A percentile compares a stretch with the other conserved stretches of the same genome.
phyloP scores from a whole-genome alignment of 1,139 yeast species.

The Pichia sp. region DNA sequence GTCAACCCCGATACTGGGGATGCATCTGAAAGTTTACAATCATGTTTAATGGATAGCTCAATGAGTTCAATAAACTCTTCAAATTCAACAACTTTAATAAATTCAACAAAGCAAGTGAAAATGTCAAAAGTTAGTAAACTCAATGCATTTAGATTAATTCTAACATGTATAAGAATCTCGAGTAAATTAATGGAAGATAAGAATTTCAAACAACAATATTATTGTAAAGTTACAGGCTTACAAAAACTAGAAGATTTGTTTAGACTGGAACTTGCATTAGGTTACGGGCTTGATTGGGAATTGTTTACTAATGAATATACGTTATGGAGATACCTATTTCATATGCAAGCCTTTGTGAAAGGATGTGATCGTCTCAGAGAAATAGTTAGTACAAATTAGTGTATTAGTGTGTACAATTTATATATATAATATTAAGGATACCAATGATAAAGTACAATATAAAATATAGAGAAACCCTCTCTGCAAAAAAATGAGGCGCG shows the following conservation, averaged over 20 bases:
- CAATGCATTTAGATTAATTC: constrained; percentile 27
- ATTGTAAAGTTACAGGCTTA: constrained; percentile 30
- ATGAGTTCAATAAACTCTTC: not conserved
- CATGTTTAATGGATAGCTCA: not conserved
- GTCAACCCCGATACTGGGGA: not conserved
- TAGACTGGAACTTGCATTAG: constrained; percentile 25
- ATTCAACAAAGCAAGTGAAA: not conserved
- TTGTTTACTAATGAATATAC: constrained; percentile 26
- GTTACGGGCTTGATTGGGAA: constrained; percentile 29
- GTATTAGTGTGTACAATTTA: not conserved
- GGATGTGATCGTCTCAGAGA: constrained; percentile 5
- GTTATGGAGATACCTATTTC: constrained; percentile 15
- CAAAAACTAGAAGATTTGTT: constrained; percentile 27
- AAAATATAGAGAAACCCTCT: not conserved
- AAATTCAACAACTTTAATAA: not conserved
- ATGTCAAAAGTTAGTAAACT: constrained; percentile 18
- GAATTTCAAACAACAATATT: constrained; percentile 28
- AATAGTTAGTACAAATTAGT: not conserved
- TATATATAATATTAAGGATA: not conserved
- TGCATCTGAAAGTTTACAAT: not conserved
- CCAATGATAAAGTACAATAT: not conserved
- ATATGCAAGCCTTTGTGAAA: constrained; percentile 6
- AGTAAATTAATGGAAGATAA: constrained; percentile 30
- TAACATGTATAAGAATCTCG: constrained; percentile 26
- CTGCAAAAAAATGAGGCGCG: not conserved